Evolutionary conservation across 129 eudicot genomes (phyloP), one percentile per base, ranked within the genome.

Genomic region (Flaveria robusta): DNA sequence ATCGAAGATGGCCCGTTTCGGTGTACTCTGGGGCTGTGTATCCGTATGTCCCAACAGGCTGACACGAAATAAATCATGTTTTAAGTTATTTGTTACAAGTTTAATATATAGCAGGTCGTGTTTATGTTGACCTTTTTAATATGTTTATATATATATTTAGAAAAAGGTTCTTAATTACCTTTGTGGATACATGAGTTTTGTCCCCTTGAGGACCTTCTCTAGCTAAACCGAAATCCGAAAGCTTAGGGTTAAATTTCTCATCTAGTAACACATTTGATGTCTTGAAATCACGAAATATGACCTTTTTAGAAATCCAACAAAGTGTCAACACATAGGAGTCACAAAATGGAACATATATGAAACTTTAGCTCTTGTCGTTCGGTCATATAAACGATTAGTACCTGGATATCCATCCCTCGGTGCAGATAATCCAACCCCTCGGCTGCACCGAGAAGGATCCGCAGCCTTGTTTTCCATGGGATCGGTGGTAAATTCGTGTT

Each of bases 1-100:
- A 54, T 69, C 78, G 79, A 39, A 91, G 84, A 74, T 76, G 96
- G 15, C 97, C 97, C 5, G 85, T 83, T 81, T 84, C 83, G 0
- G 90, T 81, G 63, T 91, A 91, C 81, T 91, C 97, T 6, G 97
- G 97, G 19, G 97, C 97, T 19, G 92, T 89, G 72, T 91, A 91
- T 34, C 97, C 97, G 7, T 83, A 86, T 18, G 97, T 91, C 39
- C 97, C 96, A 31, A 91, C 85, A 46, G 92, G 92, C 97, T 91
- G 84, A 13, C 46, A 71, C n/a, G 41, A 63, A 22, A 55, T 10
- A 50, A 43, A 43, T 12, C 47, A 43, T 10, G 12, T 43, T 9
- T 43, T 47, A 37, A 4, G 37, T 34, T 34, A 0, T 5, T 7
- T 4, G 4, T 31, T 3, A 31, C 5, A 31, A 31, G 39, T 34